Conservation (phyloP, 208 protist genomes). For the Trypanosoma boissoni region DNA sequence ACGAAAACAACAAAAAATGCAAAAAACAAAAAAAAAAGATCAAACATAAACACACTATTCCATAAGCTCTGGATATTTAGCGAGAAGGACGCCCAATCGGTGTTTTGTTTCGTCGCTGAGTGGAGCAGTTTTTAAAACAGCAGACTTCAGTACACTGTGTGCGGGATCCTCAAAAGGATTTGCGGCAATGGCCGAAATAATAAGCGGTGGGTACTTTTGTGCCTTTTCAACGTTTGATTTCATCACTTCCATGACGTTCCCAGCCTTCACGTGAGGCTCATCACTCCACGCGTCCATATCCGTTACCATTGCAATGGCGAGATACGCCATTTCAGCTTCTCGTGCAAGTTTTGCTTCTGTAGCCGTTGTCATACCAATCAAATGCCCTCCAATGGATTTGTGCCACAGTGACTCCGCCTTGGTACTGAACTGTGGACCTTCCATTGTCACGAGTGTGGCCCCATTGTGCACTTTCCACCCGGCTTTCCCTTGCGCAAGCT, state of each 20-base stretch:
- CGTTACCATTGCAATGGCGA: conserved; percentile 88
- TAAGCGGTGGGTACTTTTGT: conserved; percentile 42
- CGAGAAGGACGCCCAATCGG: conserved; percentile 48
- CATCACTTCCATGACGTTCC: conserved; percentile 52
- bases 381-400: conserved; percentile 67
- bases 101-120: conserved; percentile 44
- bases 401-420: conserved; percentile 80
- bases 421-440: conserved; percentile 91
- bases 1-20: neutral
- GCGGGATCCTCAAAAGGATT: conserved; percentile 51
- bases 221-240: conserved; percentile 64
- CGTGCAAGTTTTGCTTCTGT: conserved; percentile 89
- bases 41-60: neutral
- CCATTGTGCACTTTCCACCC: conserved; percentile 46
- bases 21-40: conserved; percentile 11
- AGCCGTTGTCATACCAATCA: conserved; percentile 93
- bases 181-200: conserved; percentile 39
- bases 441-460: conserved; percentile 87
- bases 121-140: conserved; percentile 48
- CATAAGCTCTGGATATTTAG: conserved; percentile 53
- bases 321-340: conserved; percentile 91
- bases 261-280: conserved; percentile 63
- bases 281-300: conserved; percentile 94
- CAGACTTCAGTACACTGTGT: conserved; percentile 44
- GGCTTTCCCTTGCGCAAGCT: conserved; percentile 3